These are phyloP conservation scores for Hemileccinum rubropunctum DNA, from an alignment of 768 basidiomycete genomes.

Conservation along the genomic window DNA sequence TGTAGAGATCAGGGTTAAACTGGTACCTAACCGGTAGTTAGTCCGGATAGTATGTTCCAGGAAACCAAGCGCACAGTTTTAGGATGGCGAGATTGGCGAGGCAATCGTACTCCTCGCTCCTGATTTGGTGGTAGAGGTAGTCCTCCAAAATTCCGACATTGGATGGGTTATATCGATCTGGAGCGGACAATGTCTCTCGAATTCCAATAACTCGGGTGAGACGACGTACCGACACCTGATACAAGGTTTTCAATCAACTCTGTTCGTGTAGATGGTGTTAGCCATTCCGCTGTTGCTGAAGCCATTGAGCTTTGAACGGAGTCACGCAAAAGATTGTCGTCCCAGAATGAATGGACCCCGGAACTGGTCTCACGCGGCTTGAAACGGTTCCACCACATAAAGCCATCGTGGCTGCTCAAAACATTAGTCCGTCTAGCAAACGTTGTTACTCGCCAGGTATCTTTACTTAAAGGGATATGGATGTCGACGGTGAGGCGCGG, in stretches of 20 bases:
- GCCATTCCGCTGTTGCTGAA: conserved; percentile 57
- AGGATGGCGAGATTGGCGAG: conserved; percentile 93
- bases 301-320: conserved; percentile 20
- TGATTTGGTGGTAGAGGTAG: conserved; percentile 93
- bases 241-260: conserved; percentile 90
- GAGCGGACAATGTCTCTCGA: conserved; percentile 2
- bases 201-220: not conserved
- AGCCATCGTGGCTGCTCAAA: too few relatives aligned
- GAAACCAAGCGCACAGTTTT: conserved; percentile 61
- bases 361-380: conserved; percentile 1
- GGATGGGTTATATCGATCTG: conserved; percentile 96
- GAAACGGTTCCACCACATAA: too few relatives aligned
- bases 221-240: conserved; percentile 76
- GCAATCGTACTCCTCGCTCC: conserved; percentile 89
- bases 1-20: conserved; percentile 91
- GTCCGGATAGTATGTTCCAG: not conserved
- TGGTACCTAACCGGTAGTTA: conserved; percentile 64
- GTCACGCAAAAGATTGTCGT: not conserved
- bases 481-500: conserved; percentile 9
- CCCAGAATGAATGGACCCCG: conserved; percentile 5
- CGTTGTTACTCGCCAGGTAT: not conserved
- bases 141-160: conserved; percentile 94
- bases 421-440: too few relatives aligned
- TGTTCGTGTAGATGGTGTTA: conserved; percentile 72
- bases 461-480: conserved; percentile 8